Percentiles rank a stretch among this genome's conserved stretches.
These are phyloP conservation scores for Escallonia rubra DNA, from an alignment of 129 eudicot species.

Conservation along the genomic window DNA sequence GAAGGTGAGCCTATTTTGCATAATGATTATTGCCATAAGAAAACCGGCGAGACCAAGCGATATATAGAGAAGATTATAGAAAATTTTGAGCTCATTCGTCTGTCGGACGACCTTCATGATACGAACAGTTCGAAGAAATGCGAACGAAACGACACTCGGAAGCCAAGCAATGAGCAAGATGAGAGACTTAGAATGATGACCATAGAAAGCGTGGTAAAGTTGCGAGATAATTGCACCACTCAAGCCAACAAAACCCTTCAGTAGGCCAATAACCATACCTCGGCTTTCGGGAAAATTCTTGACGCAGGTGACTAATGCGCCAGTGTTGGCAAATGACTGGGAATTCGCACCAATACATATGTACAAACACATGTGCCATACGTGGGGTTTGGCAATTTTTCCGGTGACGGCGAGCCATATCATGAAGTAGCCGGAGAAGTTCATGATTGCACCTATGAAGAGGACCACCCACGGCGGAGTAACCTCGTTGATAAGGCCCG, in stretches of 20 bases:
- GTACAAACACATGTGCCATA: conserved; percentile 85
- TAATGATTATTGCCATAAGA: conserved; percentile 56
- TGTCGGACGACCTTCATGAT: conserved; percentile 41
- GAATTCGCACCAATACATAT: conserved; percentile 81
- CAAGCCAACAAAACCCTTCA: conserved; percentile 77
- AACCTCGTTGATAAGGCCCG: conserved; percentile 71
- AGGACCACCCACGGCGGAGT: conserved; percentile 87
- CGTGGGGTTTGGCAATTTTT: conserved; percentile 26
- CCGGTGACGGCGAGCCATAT: conserved; percentile 71
- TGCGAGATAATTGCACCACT: conserved; percentile 87
- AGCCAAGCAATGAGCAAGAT: conserved; percentile 73
- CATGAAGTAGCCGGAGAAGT: conserved; percentile 76
- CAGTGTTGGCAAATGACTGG: conserved; percentile 70
- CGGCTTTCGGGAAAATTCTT: conserved; percentile 74
- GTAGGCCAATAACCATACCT: conserved; percentile 67
- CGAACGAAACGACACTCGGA: conserved; percentile 48
- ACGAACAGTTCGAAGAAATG: conserved; percentile 49
- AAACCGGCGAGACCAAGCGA: conserved; percentile 79
- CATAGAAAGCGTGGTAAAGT: conserved; percentile 55
- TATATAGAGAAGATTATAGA: conserved; percentile 49
- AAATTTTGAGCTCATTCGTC: conserved; percentile 44
- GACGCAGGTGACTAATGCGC: conserved; percentile 74
- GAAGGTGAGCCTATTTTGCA: conserved; percentile 43
- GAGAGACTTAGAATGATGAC: conserved; percentile 38
- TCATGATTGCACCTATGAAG: conserved; percentile 58